These are phyloP conservation scores for Persicaria tinctoria DNA, from an alignment of 148 eudicot species.

Conservation along the genomic window DNA sequence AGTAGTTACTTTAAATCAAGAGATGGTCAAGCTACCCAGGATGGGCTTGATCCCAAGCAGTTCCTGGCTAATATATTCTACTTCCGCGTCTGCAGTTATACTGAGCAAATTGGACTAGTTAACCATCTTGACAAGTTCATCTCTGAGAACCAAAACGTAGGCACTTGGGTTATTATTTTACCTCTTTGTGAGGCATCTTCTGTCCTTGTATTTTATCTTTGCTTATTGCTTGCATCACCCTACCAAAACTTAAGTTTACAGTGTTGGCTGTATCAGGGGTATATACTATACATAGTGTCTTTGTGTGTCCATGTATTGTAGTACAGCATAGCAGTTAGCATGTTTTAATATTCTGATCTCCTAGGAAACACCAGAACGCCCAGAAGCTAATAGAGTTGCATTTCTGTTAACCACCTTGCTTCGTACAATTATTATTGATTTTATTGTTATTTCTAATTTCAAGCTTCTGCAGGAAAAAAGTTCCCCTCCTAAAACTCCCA, in stretches of 20 bases:
- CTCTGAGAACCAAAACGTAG: slow-evolving; percentile 74
- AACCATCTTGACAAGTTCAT: slow-evolving; percentile 83
- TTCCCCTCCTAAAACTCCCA: background rate
- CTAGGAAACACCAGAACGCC: background rate
- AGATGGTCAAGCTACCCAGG: slow-evolving; percentile 26
- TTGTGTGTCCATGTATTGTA: background rate
- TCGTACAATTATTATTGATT: background rate
- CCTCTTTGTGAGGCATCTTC: background rate
- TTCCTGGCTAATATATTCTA: slow-evolving; percentile 74
- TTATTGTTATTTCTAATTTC: background rate
- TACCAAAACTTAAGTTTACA: background rate
- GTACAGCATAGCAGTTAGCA: background rate
- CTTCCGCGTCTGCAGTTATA: slow-evolving; percentile 86
- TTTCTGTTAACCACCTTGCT: background rate
- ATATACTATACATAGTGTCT: background rate
- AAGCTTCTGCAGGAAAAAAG: background rate
- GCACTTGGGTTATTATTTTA: slow-evolving; percentile 18
- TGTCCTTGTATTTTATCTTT: background rate
- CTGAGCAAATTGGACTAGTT: slow-evolving; percentile 82
- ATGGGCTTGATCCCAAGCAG: slow-evolving; percentile 43
- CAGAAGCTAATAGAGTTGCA: background rate
- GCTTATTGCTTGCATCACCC: background rate
- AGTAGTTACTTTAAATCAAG: slow-evolving; percentile 32
- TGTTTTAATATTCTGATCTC: background rate
- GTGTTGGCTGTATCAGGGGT: background rate